phyloP scores from a whole-genome alignment of 2,329 filamentous ascomycete species.

The Neofusicoccum kwambonambiense region DNA sequence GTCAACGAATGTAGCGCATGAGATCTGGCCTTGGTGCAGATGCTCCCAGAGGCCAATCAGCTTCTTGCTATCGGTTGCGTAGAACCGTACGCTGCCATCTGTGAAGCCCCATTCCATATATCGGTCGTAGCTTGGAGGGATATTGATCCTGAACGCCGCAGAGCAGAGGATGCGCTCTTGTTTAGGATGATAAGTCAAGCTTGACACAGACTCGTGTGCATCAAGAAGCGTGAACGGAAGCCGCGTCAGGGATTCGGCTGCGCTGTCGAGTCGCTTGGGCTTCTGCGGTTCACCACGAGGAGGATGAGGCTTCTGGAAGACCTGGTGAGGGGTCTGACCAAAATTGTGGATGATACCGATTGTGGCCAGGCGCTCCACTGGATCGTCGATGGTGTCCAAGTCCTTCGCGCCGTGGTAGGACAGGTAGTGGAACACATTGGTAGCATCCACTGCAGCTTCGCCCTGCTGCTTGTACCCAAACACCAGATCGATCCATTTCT shows the following conservation, averaged over 20 bases:
- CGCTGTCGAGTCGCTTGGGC: slow-evolving; percentile 72
- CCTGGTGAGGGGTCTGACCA: slow-evolving; percentile 93
- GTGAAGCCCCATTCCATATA: slow-evolving; percentile 96
- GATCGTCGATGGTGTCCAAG: slow-evolving; percentile 85
- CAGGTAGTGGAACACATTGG: slow-evolving; percentile 94
- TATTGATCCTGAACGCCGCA: slow-evolving; percentile 79
- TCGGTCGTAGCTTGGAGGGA: slow-evolving; percentile 82
- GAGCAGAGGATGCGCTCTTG: slow-evolving; percentile 81
- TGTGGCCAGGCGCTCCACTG: slow-evolving; percentile 79
- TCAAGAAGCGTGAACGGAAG: slow-evolving; percentile 75
- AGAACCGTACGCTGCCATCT: slow-evolving; percentile 90
- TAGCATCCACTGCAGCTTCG: slow-evolving; percentile 83
- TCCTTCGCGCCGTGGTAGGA: slow-evolving; percentile 94
- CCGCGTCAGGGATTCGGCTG: slow-evolving; percentile 72
- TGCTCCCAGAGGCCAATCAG: slow-evolving; percentile 89
- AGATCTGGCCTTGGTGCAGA: slow-evolving; percentile 86
- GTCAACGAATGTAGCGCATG: slow-evolving; percentile 79
- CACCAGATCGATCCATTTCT: slow-evolving; percentile 93
- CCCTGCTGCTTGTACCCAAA: slow-evolving; percentile 94
- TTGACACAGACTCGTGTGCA: slow-evolving; percentile 75
- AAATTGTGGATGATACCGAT: slow-evolving; percentile 99
- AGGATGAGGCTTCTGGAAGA: slow-evolving; percentile 80
- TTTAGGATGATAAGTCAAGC: slow-evolving; percentile 74
- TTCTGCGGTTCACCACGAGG: slow-evolving; percentile 67
- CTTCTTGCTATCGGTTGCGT: slow-evolving; percentile 77